A percentile compares a stretch with the other conserved stretches of the same genome.
These are phyloP conservation scores for Fusarium sp. DNA, from an alignment of 2,329 filamentous ascomycete species.

Conservation along the genomic window DNA sequence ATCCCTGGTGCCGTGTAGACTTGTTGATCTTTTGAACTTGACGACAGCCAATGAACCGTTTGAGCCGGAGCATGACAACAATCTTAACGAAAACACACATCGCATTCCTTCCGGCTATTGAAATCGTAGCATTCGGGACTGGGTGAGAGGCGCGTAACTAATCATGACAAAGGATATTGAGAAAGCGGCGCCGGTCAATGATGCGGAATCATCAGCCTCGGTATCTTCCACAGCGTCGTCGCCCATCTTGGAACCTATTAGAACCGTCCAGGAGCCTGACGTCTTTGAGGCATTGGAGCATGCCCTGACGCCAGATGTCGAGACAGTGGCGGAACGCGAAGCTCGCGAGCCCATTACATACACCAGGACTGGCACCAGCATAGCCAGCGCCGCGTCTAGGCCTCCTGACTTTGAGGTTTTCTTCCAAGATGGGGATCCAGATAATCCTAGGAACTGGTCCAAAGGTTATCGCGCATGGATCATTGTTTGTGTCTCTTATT, in stretches of 20 bases:
- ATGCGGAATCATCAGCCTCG: conserved; percentile 27
- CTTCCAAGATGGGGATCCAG: conserved; percentile 72
- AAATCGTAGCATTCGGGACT: conserved; percentile 1
- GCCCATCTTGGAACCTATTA: conserved; percentile 46
- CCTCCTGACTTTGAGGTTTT: conserved; percentile 78
- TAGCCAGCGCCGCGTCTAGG: conserved; percentile 58
- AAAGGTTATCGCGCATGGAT: conserved; percentile 60
- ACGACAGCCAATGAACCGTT: background rate
- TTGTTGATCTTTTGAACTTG: background rate
- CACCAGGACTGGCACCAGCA: conserved; percentile 57
- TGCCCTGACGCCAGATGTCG: conserved; percentile 54
- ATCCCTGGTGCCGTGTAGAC: background rate
- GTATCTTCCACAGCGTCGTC: conserved; percentile 35
- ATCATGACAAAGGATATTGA: conserved; percentile 42
- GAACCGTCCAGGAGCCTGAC: conserved; percentile 46
- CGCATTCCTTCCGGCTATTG: background rate
- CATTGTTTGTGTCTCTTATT: conserved; percentile 60
- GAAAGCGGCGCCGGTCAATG: conserved; percentile 31
- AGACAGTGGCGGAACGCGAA: conserved; percentile 56
- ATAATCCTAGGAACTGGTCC: conserved; percentile 78
- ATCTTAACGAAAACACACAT: conserved; percentile 20
- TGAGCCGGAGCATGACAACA: conserved; percentile 20
- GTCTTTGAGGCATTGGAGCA: conserved; percentile 55
- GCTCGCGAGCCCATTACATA: conserved; percentile 61
- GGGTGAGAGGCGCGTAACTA: background rate